Base-by-base conservation (phyloP, 2,329 filamentous ascomycete genomes). In the Nemania sp. region DNA sequence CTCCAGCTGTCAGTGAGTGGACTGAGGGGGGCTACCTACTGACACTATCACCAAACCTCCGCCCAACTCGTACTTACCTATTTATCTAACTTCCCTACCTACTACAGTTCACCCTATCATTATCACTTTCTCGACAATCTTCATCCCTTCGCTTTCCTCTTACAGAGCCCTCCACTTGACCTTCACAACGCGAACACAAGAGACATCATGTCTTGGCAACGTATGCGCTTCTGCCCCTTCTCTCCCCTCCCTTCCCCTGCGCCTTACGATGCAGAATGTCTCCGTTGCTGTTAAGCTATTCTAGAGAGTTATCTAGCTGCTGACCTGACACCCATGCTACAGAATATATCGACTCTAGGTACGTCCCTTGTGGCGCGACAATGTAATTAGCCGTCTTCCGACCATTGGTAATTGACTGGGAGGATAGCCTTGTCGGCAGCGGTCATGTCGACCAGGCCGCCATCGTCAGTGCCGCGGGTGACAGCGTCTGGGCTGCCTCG, bases 371-470 rank as follows among this genome's bases (percentile, higher is more conserved):
- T 28, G 26, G 26, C 26, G 12, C 31, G 19, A 30, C 53, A 11
- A 49, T 37, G 17, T 46, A 19, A 24, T 23, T 15, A 19, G 15
- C 15, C 23, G 9, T 15, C 15, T 15, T 5, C 17, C 19, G 23
- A 15, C n/a, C 14, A 40, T 12, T 14, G 22, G 20, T 2, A 12
- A 45, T 33, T 51, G 50, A 59, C 28, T 45, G 22, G 53, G 48
- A 49, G 41, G 26, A 64, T 70, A 96, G 91, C 82, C 84, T 96
- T 67, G 82, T 95, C 69, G 87, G 81, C 76, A 86, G 81, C 66
- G 86, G 86, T 68, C 86, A 92, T 72, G 75, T 96, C 69, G 88
- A 94, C 78, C 87, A 91, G 78, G 91, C 82, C 67, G 89, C 89
- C 70, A 91, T 96, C 72, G 85, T 94, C 79, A 91, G 88, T 74